Conservation (phyloP, 352 stramenopile genomes). For the Phytopythium litorale region DNA sequence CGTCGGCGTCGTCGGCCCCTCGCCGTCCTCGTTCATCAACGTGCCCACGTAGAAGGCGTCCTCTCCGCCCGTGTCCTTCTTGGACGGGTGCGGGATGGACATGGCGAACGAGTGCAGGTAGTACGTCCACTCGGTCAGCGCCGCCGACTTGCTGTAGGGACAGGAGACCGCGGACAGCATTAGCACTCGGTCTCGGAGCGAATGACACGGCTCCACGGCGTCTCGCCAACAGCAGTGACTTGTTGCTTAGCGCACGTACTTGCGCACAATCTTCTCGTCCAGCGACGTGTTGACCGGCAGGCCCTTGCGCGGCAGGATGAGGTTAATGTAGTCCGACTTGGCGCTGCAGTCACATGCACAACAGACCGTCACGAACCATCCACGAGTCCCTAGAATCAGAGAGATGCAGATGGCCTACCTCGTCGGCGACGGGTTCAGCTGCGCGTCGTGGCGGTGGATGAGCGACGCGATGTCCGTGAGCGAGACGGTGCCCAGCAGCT, state of each 20-base stretch:
- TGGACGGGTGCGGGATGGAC: constrained; percentile 75
- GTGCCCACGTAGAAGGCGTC: constrained; percentile 93
- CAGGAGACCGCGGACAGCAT: background rate
- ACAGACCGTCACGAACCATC: background rate
- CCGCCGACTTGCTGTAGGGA: constrained; percentile 17
- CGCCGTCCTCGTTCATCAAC: constrained; percentile 48
- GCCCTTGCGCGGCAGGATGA: constrained; percentile 79
- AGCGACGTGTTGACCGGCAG: constrained; percentile 71
- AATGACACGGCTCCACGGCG: background rate
- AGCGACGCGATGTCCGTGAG: constrained; percentile 74
- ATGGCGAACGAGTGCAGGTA: constrained; percentile 70
- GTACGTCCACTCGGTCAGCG: constrained; percentile 48
- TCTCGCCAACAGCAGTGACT: background rate
- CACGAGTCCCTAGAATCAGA: background rate
- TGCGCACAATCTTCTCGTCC: constrained; percentile 30
- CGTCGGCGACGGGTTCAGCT: constrained; percentile 38
- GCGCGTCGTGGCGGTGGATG: constrained; percentile 58
- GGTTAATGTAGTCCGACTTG: constrained; percentile 89
- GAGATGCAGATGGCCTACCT: constrained; percentile 22
- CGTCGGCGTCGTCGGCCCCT: constrained; percentile 9
- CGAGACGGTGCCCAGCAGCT: constrained; percentile 74
- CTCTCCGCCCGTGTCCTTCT: constrained; percentile 79
- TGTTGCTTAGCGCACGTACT: constrained; percentile 17
- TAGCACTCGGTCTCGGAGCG: background rate
- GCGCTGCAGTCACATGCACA: constrained; percentile 35